These are phyloP conservation scores for Neoarthrinium moseri DNA, from an alignment of 2,329 filamentous ascomycete genomes.

Conservation along the genomic window DNA sequence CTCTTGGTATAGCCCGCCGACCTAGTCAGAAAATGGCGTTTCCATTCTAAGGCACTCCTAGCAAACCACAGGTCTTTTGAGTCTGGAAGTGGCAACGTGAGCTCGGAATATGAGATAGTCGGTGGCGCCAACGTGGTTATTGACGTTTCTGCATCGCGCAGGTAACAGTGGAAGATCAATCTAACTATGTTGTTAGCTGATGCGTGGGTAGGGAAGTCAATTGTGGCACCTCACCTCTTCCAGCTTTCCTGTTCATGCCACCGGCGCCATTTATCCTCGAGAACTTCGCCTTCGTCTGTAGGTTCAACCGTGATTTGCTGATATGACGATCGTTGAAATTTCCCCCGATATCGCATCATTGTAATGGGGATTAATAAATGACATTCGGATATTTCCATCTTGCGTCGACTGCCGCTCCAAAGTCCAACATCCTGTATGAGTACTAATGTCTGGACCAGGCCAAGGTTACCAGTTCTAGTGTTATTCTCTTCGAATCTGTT, in stretches of 20 bases:
- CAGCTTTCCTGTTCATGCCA: conserved; percentile 67
- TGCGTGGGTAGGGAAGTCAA: background rate
- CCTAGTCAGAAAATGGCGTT: conserved; percentile 51
- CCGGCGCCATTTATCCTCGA: conserved; percentile 64
- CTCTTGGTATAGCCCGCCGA: conserved; percentile 36
- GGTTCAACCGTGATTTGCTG: conserved; percentile 47
- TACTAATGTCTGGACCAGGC: conserved; percentile 48
- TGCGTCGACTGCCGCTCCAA: conserved; percentile 54
- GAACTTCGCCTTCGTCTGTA: conserved; percentile 52
- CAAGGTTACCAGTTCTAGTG: conserved; percentile 41
- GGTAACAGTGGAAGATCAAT: conserved; percentile 63
- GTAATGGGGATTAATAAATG: conserved; percentile 44
- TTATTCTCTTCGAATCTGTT: conserved; percentile 48
- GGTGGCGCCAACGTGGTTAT: conserved; percentile 66
- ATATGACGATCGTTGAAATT: conserved; percentile 57
- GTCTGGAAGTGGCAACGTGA: conserved; percentile 64
- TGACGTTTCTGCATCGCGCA: conserved; percentile 65
- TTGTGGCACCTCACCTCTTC: conserved; percentile 47
- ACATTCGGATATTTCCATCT: conserved; percentile 57
- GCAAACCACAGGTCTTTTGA: conserved; percentile 65
- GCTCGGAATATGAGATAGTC: conserved; percentile 66
- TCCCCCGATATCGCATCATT: conserved; percentile 55
- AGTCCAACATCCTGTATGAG: conserved; percentile 49
- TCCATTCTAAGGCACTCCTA: conserved; percentile 63
- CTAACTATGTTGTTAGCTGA: conserved; percentile 25